Evolutionary conservation across 2,329 filamentous ascomycete genomes (phyloP).

Genomic region (Talaromyces piceae): DNA sequence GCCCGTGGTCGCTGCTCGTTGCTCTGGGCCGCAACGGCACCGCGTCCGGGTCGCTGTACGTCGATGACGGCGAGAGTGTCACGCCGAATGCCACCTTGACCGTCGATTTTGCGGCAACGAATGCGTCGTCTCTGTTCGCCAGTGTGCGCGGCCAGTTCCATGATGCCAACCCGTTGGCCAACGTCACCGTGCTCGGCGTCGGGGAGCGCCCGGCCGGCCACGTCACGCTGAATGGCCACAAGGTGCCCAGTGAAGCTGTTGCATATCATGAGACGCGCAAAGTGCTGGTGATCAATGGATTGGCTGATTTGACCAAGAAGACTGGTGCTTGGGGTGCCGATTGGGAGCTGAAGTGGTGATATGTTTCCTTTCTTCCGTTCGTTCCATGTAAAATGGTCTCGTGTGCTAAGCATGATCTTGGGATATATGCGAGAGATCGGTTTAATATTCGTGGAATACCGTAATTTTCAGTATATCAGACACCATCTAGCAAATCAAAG

Average conservation of each 20-base stretch:
- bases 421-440: too few species aligned
- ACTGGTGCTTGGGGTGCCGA: slow-evolving; percentile 51
- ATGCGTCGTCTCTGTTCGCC: slow-evolving; percentile 40
- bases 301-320: slow-evolving; percentile 41
- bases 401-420: too few species aligned
- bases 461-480: too few species aligned
- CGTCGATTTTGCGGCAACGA: slow-evolving; percentile 44
- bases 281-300: slow-evolving; percentile 44
- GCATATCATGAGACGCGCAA: slow-evolving; percentile 42
- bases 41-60: slow-evolving; percentile 58
- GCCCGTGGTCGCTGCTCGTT: slow-evolving; percentile 60
- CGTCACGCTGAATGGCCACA: slow-evolving; percentile 48
- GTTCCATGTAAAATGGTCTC: too few species aligned
- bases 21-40: slow-evolving; percentile 50
- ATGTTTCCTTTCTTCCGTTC: background rate
- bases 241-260: slow-evolving; percentile 39
- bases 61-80: slow-evolving; percentile 68
- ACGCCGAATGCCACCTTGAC: slow-evolving; percentile 48
- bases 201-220: slow-evolving; percentile 38
- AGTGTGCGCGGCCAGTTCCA: slow-evolving; percentile 45
- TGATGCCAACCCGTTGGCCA: slow-evolving; percentile 53
- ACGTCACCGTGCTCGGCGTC: slow-evolving; percentile 52
- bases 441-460: too few species aligned
- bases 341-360: slow-evolving; percentile 52
- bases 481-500: too few species aligned